Percentiles rank a stretch among this genome's conserved stretches.
Evolutionary conservation across 768 basidiomycete species (phyloP).

Genomic region (Rickenella mellea): DNA sequence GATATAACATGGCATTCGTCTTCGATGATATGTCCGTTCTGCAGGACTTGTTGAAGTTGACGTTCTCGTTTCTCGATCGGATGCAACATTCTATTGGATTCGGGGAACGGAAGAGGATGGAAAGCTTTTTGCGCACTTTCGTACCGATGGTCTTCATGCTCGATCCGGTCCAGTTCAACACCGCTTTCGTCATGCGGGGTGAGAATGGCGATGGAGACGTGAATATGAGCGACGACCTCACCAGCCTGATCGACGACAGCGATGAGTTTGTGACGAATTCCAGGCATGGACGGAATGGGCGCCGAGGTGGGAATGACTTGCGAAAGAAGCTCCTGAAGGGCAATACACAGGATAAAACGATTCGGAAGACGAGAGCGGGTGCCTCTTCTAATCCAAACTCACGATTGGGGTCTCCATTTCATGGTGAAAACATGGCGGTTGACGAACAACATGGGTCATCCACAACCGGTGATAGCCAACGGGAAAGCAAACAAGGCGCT

Average conservation of each 20-base stretch:
- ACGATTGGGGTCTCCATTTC: constrained; percentile 52
- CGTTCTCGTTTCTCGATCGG: constrained; percentile 86
- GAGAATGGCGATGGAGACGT: constrained; percentile 45
- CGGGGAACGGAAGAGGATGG: constrained; percentile 71
- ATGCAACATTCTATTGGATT: constrained; percentile 65
- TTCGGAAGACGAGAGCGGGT: constrained; percentile 44
- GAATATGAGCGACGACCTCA: constrained; percentile 33
- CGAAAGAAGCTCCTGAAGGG: constrained; percentile 76
- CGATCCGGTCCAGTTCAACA: constrained; percentile 61
- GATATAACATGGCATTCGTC: constrained; percentile 74
- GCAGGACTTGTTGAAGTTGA: constrained; percentile 82
- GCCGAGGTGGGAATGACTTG: constrained; percentile 44
- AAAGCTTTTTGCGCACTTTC: constrained; percentile 69
- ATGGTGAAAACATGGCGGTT: constrained; percentile 31
- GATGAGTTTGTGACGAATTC: constrained; percentile 21
- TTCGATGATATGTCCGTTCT: constrained; percentile 68
- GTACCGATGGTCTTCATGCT: constrained; percentile 72
- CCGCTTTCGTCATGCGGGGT: constrained; percentile 51
- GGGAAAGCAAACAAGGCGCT: constrained; percentile 2
- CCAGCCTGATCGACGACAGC: constrained; percentile 25
- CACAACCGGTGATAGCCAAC: constrained; percentile 17
- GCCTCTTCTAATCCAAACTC: constrained; percentile 36
- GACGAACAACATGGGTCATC: constrained; percentile 7
- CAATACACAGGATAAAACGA: constrained; percentile 62
- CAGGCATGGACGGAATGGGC: constrained; percentile 16